Evolutionary conservation across 164 flowering plant species (phyloP), one percentile per base, ranked within the genome.

Genomic region (Tinospora cordifolia): DNA sequence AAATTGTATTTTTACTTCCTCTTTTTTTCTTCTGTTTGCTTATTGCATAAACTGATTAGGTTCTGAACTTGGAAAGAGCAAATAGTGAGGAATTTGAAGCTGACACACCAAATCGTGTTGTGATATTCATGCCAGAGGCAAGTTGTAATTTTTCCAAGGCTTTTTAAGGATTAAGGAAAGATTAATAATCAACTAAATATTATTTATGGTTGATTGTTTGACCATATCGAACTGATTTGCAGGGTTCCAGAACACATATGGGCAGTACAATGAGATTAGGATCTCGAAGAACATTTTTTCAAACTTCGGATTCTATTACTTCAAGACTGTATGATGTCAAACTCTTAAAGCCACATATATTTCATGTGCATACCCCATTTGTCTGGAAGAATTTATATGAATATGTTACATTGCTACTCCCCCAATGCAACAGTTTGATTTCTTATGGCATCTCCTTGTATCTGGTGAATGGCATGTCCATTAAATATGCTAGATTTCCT

Each of bases 121-220:
- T 90, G 67, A 86, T 90, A 71, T 92, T 89, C 73, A 95, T 95
- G 99, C 99, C 99, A 60, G 99, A 95, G 96, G 98, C 92, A 79
- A 39, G 14, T 54, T 46, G n/a, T 36, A 17, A 21, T 9, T 27
- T 11, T 7, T 13, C 27, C 14, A 24, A 26, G 30, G 26, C 12
- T 27, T 47, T 67, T 39, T 24, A 30, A n/a, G n/a, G n/a, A 6
- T 12, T 9, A 14, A 15, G 34, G 1, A n/a, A n/a, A 15, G 59
- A 51, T 8, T 62, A 22, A 38, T 25, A 8, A 49, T 34, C 47
- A 34, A 13, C 13, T 46, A 17, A 62, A 17, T n/a, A 44, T 34
- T 22, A 9, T 17, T 3, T 14, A 11, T 13, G 6, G 21, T 47
- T 67, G 57, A 39, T 41, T 66, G 25, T 65, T 62, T 66, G 14